phyloP scores from a whole-genome alignment of 441 rosid genomes.

The Corymbia calophylla region DNA sequence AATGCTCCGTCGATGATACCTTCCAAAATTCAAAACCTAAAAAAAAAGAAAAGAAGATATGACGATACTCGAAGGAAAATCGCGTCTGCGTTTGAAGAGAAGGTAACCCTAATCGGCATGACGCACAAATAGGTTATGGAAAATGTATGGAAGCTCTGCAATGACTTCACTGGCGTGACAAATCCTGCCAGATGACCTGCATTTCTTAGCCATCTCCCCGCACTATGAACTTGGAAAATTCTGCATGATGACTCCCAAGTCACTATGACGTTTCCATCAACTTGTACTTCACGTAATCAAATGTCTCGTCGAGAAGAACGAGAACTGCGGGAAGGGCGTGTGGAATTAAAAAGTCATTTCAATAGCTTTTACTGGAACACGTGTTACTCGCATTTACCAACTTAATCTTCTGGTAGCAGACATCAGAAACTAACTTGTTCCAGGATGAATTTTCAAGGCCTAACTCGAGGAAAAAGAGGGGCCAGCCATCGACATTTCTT shows the following conservation, averaged over 20 bases:
- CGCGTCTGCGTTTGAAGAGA: not conserved
- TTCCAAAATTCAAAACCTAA: not conserved
- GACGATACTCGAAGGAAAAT: too few relatives aligned
- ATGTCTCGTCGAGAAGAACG: not conserved
- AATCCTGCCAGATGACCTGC: not conserved
- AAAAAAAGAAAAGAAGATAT: too few relatives aligned
- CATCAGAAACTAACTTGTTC: not conserved
- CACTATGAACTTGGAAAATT: not conserved
- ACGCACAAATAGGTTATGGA: not conserved
- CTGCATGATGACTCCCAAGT: not conserved
- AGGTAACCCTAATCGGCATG: not conserved
- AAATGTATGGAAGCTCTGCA: not conserved
- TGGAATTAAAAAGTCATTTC: not conserved
- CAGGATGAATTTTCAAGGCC: not conserved
- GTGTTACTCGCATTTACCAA: not conserved
- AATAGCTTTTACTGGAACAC: not conserved
- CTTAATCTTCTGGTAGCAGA: not conserved
- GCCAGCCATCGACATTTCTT: not conserved
- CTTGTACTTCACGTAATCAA: not conserved
- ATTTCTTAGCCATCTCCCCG: not conserved
- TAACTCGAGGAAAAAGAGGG: not conserved
- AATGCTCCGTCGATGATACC: not conserved
- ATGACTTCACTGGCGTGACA: not conserved
- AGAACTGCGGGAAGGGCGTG: not conserved
- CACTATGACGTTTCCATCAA: not conserved